Evolutionary conservation across 805 yeast species (phyloP), one percentile per base, ranked within the genome.

Genomic region (Lachancea kluyveri): DNA sequence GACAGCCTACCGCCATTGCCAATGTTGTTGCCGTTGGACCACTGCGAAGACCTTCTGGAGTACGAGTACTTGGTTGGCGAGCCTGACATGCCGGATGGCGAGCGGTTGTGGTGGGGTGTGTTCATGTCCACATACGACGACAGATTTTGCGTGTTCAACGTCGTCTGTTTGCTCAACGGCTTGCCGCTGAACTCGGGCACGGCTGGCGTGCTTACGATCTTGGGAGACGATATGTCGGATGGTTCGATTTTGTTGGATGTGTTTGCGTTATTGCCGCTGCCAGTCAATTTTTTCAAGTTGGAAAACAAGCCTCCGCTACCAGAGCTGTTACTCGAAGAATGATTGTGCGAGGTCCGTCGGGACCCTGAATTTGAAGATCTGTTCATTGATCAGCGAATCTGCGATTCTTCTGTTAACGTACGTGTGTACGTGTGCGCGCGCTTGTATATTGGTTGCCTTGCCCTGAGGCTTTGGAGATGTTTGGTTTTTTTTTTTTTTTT

Each of bases 11-110:
- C 24, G 7, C 31, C 34, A 7, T 8, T 15, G 11, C 12, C 8
- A 6, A 30, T 11, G 5, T 20, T 8, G 6, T 23, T 16, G 31
- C 15, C 17, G 37, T 21, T 26, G 35, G 41, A 31, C 37, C 36
- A 34, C 20, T 33, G 36, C 4, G 48, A 43, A 7, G 50, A 36
- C 13, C 50, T 32, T 17, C 48, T 39, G 4, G 50, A 44, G 21
- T 48, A 50, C 2, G 58, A 50, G 32, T 51, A 50, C 34, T 50
- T 48, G 17, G 53, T 40, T 7, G 47, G 39, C 3, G 54, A 51
- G 17, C 32, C 21, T 9, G 40, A 24, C 19, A 35, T 35, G 9
- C 14, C 31, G 11, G 34, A 33, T 6, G 42, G 24, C 1, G 41
- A 31, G 32, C 35, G 19, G 20, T 22, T 23, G 35, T 47, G 22